Evolutionary conservation across 1,139 yeast species (phyloP), one percentile per base, ranked within the genome.

Genomic region (Geotrichum reessii): DNA sequence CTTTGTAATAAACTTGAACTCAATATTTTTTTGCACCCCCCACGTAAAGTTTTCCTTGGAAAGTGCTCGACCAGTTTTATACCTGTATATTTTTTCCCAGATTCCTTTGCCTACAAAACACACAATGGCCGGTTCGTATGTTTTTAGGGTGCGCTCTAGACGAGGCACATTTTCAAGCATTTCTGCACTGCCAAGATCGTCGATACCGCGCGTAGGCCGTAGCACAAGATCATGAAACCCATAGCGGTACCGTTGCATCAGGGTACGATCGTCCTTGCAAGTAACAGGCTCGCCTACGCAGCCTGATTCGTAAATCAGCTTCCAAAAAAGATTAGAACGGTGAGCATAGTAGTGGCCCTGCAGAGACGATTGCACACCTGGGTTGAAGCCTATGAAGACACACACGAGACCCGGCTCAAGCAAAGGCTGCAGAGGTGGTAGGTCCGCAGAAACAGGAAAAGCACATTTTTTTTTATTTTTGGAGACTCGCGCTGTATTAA

Each of bases 261-360:
- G 66, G 57, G 67, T 69, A 1, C 69, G 71, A 62, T 77, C 81
- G 63, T 85, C 87, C 54, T 66, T 66, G 28, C 71, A 73, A 1
- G 71, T 69, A 4, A 78, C 66, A 11, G 61, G 59, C 50, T 69
- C 62, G 12, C 63, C 61, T 2, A 84, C 76, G 8, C 84, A 63
- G 9, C 78, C 75, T 12, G 86, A 78, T 59, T 81, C 79, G 67
- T 81, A 81, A 63, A 87, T 72, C 42, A 86, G 71, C 63, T 80
- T 83, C 93, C 93, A 87, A 67, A 87, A 87, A 52, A 79, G 70
- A 66, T 87, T 87, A 6, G 89, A 78, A 42, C 75, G 81, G 66
- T 87, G 93, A 0, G 95, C 95, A 68, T 85, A 87, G 67, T 86
- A 84, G 67, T 86, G 93, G 52, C 87, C 91, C 12, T 75, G 72